Conservation (phyloP, 192 early-diverging fungal species). For the Phlyctochytrium bullatum region DNA sequence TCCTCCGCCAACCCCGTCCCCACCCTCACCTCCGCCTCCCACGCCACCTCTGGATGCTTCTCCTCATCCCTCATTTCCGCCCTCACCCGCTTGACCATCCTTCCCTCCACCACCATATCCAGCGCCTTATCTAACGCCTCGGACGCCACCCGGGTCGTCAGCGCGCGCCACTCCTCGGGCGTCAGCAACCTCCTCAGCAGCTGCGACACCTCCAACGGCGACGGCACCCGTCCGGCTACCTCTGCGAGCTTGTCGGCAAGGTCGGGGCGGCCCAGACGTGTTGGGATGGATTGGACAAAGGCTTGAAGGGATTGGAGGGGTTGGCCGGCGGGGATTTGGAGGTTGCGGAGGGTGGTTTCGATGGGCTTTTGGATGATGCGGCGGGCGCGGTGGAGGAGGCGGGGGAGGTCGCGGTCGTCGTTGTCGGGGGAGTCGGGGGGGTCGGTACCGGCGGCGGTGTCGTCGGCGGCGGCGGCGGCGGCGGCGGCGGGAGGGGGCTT, state of each 20-base stretch:
- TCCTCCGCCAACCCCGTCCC: constrained; percentile 13
- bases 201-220: background rate
- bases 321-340: background rate
- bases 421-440: too few relatives aligned
- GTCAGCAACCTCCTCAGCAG: background rate
- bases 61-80: constrained; percentile 10
- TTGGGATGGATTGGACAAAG: constrained; percentile 1
- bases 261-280: constrained; percentile 1
- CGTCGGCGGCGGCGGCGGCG: too few relatives aligned
- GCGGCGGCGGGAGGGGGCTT: too few relatives aligned
- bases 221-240: background rate
- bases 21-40: constrained; percentile 23
- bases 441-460: too few relatives aligned
- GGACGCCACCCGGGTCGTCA: background rate
- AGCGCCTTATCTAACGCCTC: constrained; percentile 13
- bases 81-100: constrained; percentile 4
- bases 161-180: background rate
- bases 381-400: too few relatives aligned
- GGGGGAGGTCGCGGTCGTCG: too few relatives aligned
- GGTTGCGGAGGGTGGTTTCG: too few relatives aligned
- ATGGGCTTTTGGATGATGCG: background rate
- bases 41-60: constrained; percentile 24
- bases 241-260: background rate
- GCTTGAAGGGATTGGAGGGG: background rate
- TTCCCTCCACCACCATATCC: constrained; percentile 17